Percentiles rank a stretch among this genome's conserved stretches.
Evolutionary conservation across 2,329 filamentous ascomycete genomes (phyloP).

Genomic region (Stachybotrys echinatus): DNA sequence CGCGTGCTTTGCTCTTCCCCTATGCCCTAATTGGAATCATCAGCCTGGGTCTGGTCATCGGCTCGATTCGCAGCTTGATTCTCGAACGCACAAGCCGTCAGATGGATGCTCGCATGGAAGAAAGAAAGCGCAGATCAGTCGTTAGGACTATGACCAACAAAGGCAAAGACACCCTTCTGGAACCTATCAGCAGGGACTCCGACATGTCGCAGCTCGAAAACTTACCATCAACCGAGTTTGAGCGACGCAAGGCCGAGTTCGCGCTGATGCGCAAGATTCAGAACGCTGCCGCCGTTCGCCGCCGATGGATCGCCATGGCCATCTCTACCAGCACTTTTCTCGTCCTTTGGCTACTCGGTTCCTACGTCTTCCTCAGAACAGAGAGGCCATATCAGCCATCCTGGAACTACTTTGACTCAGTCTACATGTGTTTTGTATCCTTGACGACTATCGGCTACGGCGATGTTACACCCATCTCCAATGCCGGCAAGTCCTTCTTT

Average conservation of each 20-base stretch:
- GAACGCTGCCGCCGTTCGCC: slow-evolving; percentile 53
- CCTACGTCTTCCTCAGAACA: slow-evolving; percentile 60
- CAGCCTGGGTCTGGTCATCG: slow-evolving; percentile 77
- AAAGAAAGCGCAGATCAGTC: slow-evolving; percentile 49
- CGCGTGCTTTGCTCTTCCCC: slow-evolving; percentile 70
- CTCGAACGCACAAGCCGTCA: slow-evolving; percentile 51
- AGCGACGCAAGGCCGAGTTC: slow-evolving; percentile 67
- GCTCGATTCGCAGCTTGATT: slow-evolving; percentile 65
- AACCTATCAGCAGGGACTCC: slow-evolving; percentile 34
- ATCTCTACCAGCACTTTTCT: slow-evolving; percentile 65
- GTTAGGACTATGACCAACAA: slow-evolving; percentile 39
- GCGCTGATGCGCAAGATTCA: slow-evolving; percentile 80
- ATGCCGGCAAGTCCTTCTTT: slow-evolving; percentile 77
- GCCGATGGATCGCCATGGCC: slow-evolving; percentile 68
- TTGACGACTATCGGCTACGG: slow-evolving; percentile 86
- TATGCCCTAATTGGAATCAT: slow-evolving; percentile 81
- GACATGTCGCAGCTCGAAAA: slow-evolving; percentile 6
- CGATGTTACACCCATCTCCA: slow-evolving; percentile 70
- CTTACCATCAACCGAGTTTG: slow-evolving; percentile 35
- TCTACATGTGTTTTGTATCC: slow-evolving; percentile 84
- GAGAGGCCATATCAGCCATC: slow-evolving; percentile 46
- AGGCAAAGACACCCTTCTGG: slow-evolving; percentile 41
- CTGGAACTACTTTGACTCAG: slow-evolving; percentile 72
- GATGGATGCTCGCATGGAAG: slow-evolving; percentile 52
- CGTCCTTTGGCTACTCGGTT: slow-evolving; percentile 75